Conservation (phyloP, 2,329 filamentous ascomycete genomes). For the Neoarthrinium moseri region DNA sequence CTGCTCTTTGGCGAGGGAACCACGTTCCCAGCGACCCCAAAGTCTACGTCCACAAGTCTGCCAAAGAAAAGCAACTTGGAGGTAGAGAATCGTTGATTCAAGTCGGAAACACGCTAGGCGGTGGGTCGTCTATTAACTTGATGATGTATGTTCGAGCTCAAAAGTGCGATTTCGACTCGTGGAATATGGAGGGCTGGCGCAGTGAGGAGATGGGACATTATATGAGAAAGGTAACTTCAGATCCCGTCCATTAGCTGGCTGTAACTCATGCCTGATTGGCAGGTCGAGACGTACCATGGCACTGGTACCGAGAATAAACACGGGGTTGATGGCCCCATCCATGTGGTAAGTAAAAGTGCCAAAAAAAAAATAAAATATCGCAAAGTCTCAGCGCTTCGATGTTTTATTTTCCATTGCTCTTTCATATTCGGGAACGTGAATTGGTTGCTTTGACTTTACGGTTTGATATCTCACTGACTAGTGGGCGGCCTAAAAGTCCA, state of each 20-base stretch:
- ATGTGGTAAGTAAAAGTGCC: too few species aligned
- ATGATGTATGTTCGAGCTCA: constrained; percentile 36
- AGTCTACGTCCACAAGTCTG: constrained; percentile 6
- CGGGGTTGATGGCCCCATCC: constrained; percentile 53
- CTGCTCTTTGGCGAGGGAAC: constrained; percentile 9
- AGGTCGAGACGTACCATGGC: constrained; percentile 57
- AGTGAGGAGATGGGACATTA: constrained; percentile 21
- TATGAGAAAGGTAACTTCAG: constrained; percentile 37
- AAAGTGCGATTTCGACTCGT: constrained; percentile 27
- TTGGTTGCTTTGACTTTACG: too few species aligned
- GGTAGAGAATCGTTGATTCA: constrained; percentile 12
- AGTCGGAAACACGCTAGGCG: constrained; percentile 45
- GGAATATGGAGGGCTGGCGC: constrained; percentile 25
- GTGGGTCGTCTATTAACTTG: constrained; percentile 49
- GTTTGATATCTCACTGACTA: too few species aligned
- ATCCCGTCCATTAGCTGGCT: accelerated
- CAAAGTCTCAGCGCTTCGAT: too few species aligned
- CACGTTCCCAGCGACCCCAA: constrained; percentile 10
- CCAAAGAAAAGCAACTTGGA: background rate
- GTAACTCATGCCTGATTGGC: background rate
- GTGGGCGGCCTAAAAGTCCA: too few species aligned
- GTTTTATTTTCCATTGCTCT: too few species aligned
- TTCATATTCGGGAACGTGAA: too few species aligned
- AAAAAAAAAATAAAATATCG: too few species aligned
- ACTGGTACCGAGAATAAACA: constrained; percentile 43